Evolutionary conservation across 2,329 filamentous ascomycete genomes (phyloP).

Genomic region (Diatrype stigma): DNA sequence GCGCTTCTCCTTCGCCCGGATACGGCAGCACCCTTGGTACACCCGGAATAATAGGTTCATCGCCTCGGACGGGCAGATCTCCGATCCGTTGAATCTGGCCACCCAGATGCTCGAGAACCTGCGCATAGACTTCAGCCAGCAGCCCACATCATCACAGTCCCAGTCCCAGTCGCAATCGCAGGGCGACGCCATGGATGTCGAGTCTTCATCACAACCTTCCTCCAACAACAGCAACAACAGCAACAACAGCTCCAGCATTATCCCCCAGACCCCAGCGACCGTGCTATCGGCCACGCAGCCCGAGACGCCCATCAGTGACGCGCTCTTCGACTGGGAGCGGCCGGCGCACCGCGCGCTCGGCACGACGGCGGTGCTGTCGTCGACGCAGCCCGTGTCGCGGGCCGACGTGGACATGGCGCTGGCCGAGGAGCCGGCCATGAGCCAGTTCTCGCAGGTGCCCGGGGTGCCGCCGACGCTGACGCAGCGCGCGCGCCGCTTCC

Average conservation of each 20-base stretch:
- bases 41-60: constrained; percentile 77
- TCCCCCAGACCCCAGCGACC: neutral
- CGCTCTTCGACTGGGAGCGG: constrained; percentile 83
- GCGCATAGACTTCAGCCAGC: constrained; percentile 78
- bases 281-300: constrained; percentile 79
- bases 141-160: constrained; percentile 44
- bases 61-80: constrained; percentile 66
- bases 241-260: neutral
- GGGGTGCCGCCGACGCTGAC: constrained; percentile 79
- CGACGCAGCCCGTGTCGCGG: constrained; percentile 45
- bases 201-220: constrained; percentile 40
- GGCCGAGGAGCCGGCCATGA: constrained; percentile 79
- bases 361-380: constrained; percentile 34
- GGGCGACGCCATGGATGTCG: constrained; percentile 66
- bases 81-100: constrained; percentile 79
- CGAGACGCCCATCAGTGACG: constrained; percentile 69
- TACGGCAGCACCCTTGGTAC: constrained; percentile 93
- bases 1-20: constrained; percentile 80
- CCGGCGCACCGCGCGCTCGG: constrained; percentile 55
- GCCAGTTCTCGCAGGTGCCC: constrained; percentile 77
- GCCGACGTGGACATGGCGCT: constrained; percentile 48
- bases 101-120: constrained; percentile 92
- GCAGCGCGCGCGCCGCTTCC: constrained; percentile 82
- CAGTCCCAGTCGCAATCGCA: constrained; percentile 29
- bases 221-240: constrained; percentile 28